Evolutionary conservation across 2,329 filamentous ascomycete genomes (phyloP).

Genomic region (Knufia fluminis): DNA sequence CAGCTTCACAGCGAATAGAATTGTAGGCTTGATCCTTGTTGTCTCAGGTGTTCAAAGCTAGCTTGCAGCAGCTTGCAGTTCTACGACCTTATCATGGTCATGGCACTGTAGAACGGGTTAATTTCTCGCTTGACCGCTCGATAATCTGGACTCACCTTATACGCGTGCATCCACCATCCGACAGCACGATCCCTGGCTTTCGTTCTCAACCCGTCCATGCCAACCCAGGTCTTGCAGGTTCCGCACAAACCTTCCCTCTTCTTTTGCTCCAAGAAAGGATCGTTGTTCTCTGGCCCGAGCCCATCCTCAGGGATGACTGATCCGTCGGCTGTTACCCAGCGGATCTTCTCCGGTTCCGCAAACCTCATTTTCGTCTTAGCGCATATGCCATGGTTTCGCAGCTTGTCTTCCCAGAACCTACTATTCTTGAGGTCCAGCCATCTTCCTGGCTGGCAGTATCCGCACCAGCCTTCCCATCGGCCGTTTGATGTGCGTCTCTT

Average conservation of each 20-base stretch:
- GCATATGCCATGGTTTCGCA: slow-evolving; percentile 10
- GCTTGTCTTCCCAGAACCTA: slow-evolving; percentile 11
- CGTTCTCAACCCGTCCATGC: slow-evolving; percentile 6
- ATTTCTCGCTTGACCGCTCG: not conserved
- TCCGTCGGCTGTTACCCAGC: slow-evolving; percentile 4
- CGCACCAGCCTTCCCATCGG: slow-evolving; percentile 11
- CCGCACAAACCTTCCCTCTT: slow-evolving; percentile 9
- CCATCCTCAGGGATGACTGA: not conserved
- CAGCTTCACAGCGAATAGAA: no score
- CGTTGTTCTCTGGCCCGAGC: not conserved
- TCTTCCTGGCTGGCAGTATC: slow-evolving; percentile 6
- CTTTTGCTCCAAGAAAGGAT: not conserved
- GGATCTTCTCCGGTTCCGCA: slow-evolving; percentile 3
- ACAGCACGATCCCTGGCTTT: slow-evolving; percentile 7
- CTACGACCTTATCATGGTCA: not conserved
- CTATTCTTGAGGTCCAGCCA: slow-evolving; percentile 10
- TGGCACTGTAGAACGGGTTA: slow-evolving; percentile 1
- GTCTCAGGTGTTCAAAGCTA: not conserved
- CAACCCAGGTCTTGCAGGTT: slow-evolving; percentile 4
- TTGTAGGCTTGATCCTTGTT: not conserved
- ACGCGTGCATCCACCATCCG: slow-evolving; percentile 10
- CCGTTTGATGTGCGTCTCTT: slow-evolving; percentile 7
- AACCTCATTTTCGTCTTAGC: slow-evolving; percentile 7
- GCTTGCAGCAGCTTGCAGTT: not conserved
- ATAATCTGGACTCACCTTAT: slow-evolving; percentile 5